A percentile compares a stretch with the other conserved stretches of the same genome.
These are phyloP conservation scores for Eucalyptus paniculata DNA, from an alignment of 345 rosid species.

Conservation along the genomic window DNA sequence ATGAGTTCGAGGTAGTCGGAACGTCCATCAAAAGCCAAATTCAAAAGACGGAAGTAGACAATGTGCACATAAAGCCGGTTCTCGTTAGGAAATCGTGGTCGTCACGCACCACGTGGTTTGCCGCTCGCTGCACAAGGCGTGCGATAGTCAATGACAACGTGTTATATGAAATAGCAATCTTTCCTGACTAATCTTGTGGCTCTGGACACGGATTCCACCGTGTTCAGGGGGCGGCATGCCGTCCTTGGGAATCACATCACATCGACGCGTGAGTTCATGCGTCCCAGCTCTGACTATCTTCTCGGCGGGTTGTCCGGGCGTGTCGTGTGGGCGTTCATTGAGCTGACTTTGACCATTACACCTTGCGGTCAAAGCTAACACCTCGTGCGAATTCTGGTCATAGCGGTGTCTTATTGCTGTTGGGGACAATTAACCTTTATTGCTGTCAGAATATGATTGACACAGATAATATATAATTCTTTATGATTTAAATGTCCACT, in stretches of 20 bases:
- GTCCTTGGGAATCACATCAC: not conserved
- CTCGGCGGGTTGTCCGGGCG: not conserved
- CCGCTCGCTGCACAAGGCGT: not conserved
- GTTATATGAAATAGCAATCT: not conserved
- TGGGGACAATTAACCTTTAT: not conserved
- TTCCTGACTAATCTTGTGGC: not conserved
- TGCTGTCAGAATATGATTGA: not conserved
- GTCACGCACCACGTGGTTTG: not conserved
- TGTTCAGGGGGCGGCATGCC: not conserved
- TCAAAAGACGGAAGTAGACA: not conserved
- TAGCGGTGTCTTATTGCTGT: not conserved
- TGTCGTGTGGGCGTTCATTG: not conserved
- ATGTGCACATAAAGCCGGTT: not conserved
- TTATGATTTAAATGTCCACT: not conserved
- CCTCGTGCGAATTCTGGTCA: not conserved
- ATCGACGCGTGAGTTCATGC: not conserved
- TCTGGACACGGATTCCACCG: not conserved
- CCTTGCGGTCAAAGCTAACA: not conserved
- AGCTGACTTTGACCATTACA: not conserved
- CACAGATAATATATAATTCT: not conserved
- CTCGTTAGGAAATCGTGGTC: not conserved
- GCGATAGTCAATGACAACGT: not conserved
- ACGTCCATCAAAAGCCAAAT: not conserved
- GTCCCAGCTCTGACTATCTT: not conserved
- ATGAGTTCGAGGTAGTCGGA: not conserved